phyloP scores from a whole-genome alignment of 495 filamentous ascomycete genomes.

The Annulohypoxylon maeteangense region DNA sequence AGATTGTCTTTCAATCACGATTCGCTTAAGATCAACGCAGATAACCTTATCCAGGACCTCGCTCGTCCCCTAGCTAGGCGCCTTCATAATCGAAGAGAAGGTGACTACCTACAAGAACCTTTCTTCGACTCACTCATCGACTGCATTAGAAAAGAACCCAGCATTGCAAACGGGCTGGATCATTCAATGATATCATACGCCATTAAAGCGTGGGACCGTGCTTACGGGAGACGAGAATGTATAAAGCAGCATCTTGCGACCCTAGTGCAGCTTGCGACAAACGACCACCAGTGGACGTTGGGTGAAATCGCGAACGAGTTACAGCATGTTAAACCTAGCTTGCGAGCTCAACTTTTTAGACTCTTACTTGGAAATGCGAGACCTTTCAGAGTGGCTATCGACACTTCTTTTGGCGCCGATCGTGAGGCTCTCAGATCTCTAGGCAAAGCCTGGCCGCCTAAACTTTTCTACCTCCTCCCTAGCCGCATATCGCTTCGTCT shows the following conservation, averaged over 20 bases:
- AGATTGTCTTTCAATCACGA: background rate
- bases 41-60: slow-evolving; percentile 22
- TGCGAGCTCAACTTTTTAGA: slow-evolving; percentile 10
- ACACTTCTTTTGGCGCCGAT: background rate
- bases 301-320: background rate
- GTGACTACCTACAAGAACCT: background rate
- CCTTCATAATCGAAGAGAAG: slow-evolving; percentile 9
- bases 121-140: slow-evolving; percentile 1
- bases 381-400: background rate
- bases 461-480: slow-evolving; percentile 17
- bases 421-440: slow-evolving; percentile 1
- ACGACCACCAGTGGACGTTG: background rate
- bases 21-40: slow-evolving; percentile 20
- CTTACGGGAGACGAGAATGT: background rate
- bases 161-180: background rate
- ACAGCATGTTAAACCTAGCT: background rate
- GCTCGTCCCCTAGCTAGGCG: slow-evolving; percentile 9
- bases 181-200: background rate
- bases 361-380: slow-evolving; percentile 1
- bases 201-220: slow-evolving; percentile 13
- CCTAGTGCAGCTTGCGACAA: background rate
- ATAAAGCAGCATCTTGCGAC: background rate
- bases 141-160: background rate
- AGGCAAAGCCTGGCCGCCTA: background rate
- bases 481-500: slow-evolving; percentile 6